These are phyloP conservation scores for Sideroxylon spinosum DNA, from an alignment of 179 eudicot species.

Conservation along the genomic window DNA sequence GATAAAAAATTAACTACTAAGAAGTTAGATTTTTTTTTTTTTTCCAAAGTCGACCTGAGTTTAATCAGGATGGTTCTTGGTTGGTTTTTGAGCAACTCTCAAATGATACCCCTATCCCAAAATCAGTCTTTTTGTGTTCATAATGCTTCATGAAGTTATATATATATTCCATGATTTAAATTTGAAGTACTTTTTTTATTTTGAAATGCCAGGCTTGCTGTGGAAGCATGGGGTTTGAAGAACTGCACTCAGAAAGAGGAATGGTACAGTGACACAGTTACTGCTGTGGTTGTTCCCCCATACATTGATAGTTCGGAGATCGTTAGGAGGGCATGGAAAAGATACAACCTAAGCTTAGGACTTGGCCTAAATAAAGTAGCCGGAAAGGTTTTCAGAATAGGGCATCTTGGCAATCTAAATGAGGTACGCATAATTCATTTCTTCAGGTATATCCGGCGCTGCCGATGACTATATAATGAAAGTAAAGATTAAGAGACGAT, in stretches of 20 bases:
- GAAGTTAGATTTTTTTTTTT: too few species aligned
- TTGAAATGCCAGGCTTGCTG: slow-evolving; percentile 67
- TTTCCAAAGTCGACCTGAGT: too few species aligned
- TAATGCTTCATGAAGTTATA: too few species aligned
- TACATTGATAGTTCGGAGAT: slow-evolving; percentile 73
- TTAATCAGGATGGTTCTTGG: too few species aligned
- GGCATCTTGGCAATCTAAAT: slow-evolving; percentile 91
- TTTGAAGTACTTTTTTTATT: neutral
- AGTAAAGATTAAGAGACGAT: too few species aligned
- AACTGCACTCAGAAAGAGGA: slow-evolving; percentile 96
- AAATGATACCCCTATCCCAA: too few species aligned
- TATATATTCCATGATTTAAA: neutral
- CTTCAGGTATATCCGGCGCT: too few species aligned
- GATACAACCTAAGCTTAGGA: slow-evolving; percentile 96
- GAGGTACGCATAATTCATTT: slow-evolving; percentile 44
- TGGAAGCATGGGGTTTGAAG: slow-evolving; percentile 99
- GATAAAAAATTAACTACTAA: too few species aligned
- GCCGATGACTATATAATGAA: too few species aligned
- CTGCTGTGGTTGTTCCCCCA: slow-evolving; percentile 87
- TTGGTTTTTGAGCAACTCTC: too few species aligned
- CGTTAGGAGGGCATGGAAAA: slow-evolving; percentile 78
- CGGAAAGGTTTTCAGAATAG: slow-evolving; percentile 98
- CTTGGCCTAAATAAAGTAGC: slow-evolving; percentile 98
- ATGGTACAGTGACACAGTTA: slow-evolving; percentile 96
- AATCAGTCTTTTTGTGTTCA: too few species aligned